Conservation (phyloP, 2,329 filamentous ascomycete genomes). For the Eutypa lata region DNA sequence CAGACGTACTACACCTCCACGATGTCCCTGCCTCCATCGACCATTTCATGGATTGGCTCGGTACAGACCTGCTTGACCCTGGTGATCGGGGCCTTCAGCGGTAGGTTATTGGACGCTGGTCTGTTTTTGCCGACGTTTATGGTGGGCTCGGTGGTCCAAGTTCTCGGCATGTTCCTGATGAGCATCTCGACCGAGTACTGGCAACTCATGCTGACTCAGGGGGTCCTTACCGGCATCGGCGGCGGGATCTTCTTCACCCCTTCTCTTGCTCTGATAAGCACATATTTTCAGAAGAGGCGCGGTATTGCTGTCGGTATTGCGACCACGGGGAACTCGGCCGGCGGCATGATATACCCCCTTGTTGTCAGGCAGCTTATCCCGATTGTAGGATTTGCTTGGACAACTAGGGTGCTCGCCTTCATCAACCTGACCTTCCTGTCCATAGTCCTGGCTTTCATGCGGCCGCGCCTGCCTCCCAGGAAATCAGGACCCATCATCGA, state of each 20-base stretch:
- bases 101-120: slow-evolving; percentile 42
- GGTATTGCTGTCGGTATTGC: slow-evolving; percentile 58
- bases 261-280: slow-evolving; percentile 55
- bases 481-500: slow-evolving; percentile 29
- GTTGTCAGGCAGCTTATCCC: slow-evolving; percentile 29
- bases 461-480: slow-evolving; percentile 27
- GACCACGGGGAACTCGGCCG: slow-evolving; percentile 54
- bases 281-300: slow-evolving; percentile 57
- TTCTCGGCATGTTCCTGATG: slow-evolving; percentile 43
- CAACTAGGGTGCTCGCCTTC: slow-evolving; percentile 29
- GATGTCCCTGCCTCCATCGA: slow-evolving; percentile 29
- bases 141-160: slow-evolving; percentile 35
- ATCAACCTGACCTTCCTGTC: slow-evolving; percentile 82
- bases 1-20: slow-evolving; percentile 41
- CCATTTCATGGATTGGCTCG: slow-evolving; percentile 44
- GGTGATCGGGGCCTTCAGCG: slow-evolving; percentile 38
- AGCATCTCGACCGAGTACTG: slow-evolving; percentile 42
- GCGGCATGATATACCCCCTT: slow-evolving; percentile 51
- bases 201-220: slow-evolving; percentile 48
- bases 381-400: slow-evolving; percentile 29
- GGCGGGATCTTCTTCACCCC: slow-evolving; percentile 57
- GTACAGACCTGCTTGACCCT: slow-evolving; percentile 42
- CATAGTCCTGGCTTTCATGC: slow-evolving; percentile 48
- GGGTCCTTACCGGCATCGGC: slow-evolving; percentile 46
- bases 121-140: slow-evolving; percentile 37